Evolutionary conservation across 73 alveolate species (phyloP).

Genomic region (Breviolum minutum): DNA sequence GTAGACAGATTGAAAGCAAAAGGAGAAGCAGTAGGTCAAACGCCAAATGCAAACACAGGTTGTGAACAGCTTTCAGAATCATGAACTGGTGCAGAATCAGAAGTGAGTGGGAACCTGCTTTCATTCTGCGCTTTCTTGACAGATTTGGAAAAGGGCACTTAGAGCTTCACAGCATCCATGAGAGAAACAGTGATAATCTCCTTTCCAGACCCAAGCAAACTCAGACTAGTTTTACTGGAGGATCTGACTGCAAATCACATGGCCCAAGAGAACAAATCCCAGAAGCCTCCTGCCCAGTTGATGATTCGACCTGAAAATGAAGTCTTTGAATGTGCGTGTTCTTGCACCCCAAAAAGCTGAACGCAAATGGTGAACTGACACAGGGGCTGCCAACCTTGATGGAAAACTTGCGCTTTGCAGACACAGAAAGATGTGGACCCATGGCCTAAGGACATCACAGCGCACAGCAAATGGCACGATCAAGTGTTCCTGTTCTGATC

Average conservation of each 20-base stretch:
- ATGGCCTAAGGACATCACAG: neutral
- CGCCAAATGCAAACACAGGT: too few species aligned
- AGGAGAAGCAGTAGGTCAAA: too few species aligned
- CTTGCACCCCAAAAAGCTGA: too few species aligned
- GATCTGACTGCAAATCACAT: neutral
- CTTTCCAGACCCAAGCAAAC: neutral
- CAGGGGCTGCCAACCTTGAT: neutral
- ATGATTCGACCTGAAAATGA: neutral
- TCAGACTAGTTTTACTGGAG: neutral
- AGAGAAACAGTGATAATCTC: neutral
- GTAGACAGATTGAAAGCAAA: too few species aligned
- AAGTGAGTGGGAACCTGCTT: too few species aligned
- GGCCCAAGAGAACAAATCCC: too few species aligned
- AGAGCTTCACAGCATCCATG: conserved; percentile 42
- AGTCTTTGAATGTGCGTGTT: too few species aligned
- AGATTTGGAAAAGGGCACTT: neutral
- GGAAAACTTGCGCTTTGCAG: conserved; percentile 71
- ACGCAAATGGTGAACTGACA: neutral
- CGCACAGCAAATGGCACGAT: too few species aligned
- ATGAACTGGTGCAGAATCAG: too few species aligned
- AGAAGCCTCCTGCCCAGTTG: neutral
- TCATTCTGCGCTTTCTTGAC: too few species aligned
- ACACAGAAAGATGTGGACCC: conserved; percentile 9
- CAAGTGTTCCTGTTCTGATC: too few species aligned
- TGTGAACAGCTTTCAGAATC: too few species aligned